A percentile compares a stretch with the other conserved stretches of the same genome.
These are phyloP conservation scores for Plasmopara viticola DNA, from an alignment of 352 stramenopile genomes.

Conservation along the genomic window DNA sequence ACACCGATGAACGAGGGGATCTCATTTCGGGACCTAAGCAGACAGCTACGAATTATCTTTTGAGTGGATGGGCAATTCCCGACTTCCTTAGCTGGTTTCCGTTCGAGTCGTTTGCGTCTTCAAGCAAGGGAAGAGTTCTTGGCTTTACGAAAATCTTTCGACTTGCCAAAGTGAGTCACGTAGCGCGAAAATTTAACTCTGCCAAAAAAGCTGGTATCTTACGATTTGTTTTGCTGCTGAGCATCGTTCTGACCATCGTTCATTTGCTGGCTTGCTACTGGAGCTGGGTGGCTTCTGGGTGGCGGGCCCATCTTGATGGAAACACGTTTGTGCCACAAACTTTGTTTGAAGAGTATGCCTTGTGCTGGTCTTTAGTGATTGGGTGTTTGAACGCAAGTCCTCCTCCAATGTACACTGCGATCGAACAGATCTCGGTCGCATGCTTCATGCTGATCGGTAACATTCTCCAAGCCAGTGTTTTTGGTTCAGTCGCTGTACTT, in stretches of 20 bases:
- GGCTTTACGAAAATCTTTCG: conserved; percentile 60
- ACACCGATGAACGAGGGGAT: conserved; percentile 38
- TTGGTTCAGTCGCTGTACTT: conserved; percentile 52
- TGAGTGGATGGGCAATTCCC: conserved; percentile 45
- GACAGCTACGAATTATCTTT: conserved; percentile 44
- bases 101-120: conserved; percentile 39
- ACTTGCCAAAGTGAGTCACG: conserved; percentile 60
- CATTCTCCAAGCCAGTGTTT: conserved; percentile 60
- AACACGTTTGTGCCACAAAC: conserved; percentile 19
- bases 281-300: conserved; percentile 46
- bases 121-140: conserved; percentile 40
- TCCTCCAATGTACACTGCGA: conserved; percentile 40
- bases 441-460: conserved; percentile 73
- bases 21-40: conserved; percentile 38
- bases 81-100: conserved; percentile 72
- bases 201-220: conserved; percentile 63
- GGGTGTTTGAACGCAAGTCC: conserved; percentile 61
- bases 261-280: conserved; percentile 59
- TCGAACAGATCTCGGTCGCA: conserved; percentile 50
- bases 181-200: conserved; percentile 46
- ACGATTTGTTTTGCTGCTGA: conserved; percentile 42
- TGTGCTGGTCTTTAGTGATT: conserved; percentile 51
- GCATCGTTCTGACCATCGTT: conserved; percentile 47
- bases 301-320: conserved; percentile 32
- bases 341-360: conserved; percentile 33